Base-by-base conservation (phyloP, 495 filamentous ascomycete genomes). In the Hypomontagnella monticulosa region DNA sequence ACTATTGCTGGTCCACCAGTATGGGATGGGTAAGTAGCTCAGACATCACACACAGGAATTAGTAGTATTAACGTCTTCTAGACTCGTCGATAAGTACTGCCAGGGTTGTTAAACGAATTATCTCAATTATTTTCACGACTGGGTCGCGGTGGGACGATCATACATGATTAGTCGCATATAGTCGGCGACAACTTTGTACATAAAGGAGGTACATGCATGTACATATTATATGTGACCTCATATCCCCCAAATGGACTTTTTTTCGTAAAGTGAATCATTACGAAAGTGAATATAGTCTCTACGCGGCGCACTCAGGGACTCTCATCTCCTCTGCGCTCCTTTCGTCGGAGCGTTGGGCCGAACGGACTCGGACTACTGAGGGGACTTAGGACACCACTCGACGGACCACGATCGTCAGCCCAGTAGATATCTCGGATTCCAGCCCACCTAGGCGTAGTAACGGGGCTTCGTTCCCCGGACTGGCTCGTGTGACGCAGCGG, bases 1-100 rank as follows among this genome's bases (percentile, higher is more conserved):
- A 70, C 60, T 0, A 75, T 82, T 49, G 73, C 80, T 0, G 81
- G 80, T 32, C 79, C 78, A 0, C 79, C 76, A 14, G 76, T 81
- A 50, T 80, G 79, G 79, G 66, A 76, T 11, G 74, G 77, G 78
- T 79, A 52, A 72, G 76, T 65, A 10, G 19, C n/a, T 12, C 1
- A 8, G 3, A 14, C 10, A 23, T 20, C 12, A 6, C 40, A 40
- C 9, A 18, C 20, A 7, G 34, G 11, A 10, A 16, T 4, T 0
- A 1, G 10, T 1, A 23, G 19, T 40, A 18, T 52, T 71, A 49
- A 72, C 40, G n/a, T 49, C 40, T n/a, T 18, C 57, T 20, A 69
- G 66, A 8, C 38, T 74, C 4, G 55, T 71, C 36, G 72, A 78
- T 33, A 76, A 78, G 51, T 78, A 72, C 33, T 76, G 75, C 14